Evolutionary conservation across 1,284 basidiomycete species (phyloP), one percentile per base, ranked within the genome.

Genomic region (Heimioporus retisporus): DNA sequence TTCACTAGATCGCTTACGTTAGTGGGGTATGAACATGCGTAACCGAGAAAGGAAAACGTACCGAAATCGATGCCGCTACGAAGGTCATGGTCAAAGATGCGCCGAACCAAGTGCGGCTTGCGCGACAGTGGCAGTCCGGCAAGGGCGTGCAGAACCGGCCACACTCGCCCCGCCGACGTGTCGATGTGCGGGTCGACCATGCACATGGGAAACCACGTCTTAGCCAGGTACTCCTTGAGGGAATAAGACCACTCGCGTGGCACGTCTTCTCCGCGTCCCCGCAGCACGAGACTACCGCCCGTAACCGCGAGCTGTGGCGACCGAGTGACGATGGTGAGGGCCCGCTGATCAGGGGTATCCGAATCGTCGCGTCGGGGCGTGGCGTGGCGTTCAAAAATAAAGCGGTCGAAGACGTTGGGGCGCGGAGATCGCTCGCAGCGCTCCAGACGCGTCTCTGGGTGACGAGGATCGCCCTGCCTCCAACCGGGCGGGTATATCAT

Each of bases 131-230:
- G 59, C 4, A 23, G 35, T 5, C 60, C 64, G 18, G 15, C 53
- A 25, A 72, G 68, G 8, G 8, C 55, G 2, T 40, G 62, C 61
- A 69, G 28, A 28, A 28, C 43, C 21, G 59, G 65, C 70, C 70
- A 69, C 13, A 59, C 35, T 21, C 56, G 43, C 54, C 68, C 40
- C n/a, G 51, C 55, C 10, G 14, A 46, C 50, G 28, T 28, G 31
- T 63, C 50, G 31, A 67, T 44, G n/a, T 61, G 61, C 4, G 25
- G 13, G 31, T 51, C 68, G 25, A 66, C 48, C 19, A 10, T 16
- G 43, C 64, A 72, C 25, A 43, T 31, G 7, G 70, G 65, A 55
- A 72, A 28, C 71, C 70, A 72, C 31, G 25, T 28, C 42, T 57
- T 56, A 11, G 31, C 55, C 18, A 72, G 40, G 48, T 69, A 72